phyloP scores from a whole-genome alignment of 164 flowering plant genomes.

The Sedum album region DNA sequence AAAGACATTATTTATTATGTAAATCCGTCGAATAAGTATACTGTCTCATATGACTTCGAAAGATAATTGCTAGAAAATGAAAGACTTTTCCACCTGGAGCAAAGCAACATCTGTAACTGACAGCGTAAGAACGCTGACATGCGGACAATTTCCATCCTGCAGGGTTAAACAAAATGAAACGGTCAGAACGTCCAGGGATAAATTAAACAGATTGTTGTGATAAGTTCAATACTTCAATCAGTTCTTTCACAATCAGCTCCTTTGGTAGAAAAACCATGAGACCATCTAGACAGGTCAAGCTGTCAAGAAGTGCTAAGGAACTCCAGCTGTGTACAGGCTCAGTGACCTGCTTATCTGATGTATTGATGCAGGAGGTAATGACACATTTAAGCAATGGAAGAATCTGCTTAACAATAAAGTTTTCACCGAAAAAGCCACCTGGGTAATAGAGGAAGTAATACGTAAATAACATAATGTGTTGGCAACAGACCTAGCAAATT shows the following conservation, averaged over 20 bases:
- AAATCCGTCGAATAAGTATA: neutral
- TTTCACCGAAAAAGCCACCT: conserved; percentile 85
- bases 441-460: conserved; percentile 19
- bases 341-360: conserved; percentile 44
- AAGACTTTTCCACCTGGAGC: conserved; percentile 56
- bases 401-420: conserved; percentile 58
- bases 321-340: conserved; percentile 90
- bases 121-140: conserved; percentile 62
- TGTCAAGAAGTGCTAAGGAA: conserved; percentile 62
- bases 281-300: conserved; percentile 63
- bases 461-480: conserved; percentile 13
- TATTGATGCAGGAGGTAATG: conserved; percentile 45
- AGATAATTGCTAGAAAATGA: neutral
- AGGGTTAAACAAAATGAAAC: conserved; percentile 15
- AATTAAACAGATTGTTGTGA: neutral
- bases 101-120: conserved; percentile 44
- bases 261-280: conserved; percentile 43
- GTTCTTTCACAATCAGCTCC: conserved; percentile 66
- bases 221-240: conserved; percentile 50
- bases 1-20: neutral
- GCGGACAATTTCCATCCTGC: conserved; percentile 59
- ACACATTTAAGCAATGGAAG: conserved; percentile 66
- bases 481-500: conserved; percentile 3
- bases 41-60: neutral
- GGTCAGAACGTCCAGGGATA: neutral